Conservation (phyloP, 805 yeast genomes). For the Priceomyces castillae region DNA sequence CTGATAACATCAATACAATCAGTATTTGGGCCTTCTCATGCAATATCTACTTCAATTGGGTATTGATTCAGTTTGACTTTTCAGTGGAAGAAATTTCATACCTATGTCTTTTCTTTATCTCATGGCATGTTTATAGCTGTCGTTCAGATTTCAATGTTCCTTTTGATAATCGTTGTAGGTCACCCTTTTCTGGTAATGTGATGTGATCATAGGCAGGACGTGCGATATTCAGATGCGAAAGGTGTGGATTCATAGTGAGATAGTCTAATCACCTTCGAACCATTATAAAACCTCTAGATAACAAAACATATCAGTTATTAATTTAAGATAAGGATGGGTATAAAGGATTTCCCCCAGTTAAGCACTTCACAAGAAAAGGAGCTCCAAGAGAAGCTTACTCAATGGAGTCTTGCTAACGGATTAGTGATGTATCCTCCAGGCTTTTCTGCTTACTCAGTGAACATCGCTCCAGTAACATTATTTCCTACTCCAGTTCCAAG, state of each 20-base stretch:
- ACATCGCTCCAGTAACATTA: conserved; percentile 82
- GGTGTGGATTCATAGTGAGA: background rate
- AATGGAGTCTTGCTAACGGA: conserved; percentile 80
- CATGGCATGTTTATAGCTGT: too few species aligned
- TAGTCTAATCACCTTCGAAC: background rate
- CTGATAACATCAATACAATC: too few species aligned
- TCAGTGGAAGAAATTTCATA: too few species aligned
- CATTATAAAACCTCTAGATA: too few species aligned
- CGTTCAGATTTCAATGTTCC: too few species aligned
- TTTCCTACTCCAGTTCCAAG: conserved; percentile 88
- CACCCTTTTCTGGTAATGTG: too few species aligned
- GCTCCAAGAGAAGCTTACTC: conserved; percentile 51
- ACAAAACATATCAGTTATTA: too few species aligned
- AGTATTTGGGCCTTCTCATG: too few species aligned
- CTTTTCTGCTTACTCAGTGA: conserved; percentile 42
- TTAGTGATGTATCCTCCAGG: conserved; percentile 75
- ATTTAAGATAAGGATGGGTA: conserved; percentile 2
- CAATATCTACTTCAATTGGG: too few species aligned
- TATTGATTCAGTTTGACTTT: too few species aligned
- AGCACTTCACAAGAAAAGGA: conserved; percentile 22
- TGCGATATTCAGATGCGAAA: background rate
- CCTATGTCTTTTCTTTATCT: too few species aligned
- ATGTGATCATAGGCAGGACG: background rate
- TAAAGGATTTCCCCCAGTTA: conserved; percentile 36
- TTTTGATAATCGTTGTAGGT: too few species aligned